Evolutionary conservation across 257 asterid genomes (phyloP).

Genomic region (Pogostemon cablin): DNA sequence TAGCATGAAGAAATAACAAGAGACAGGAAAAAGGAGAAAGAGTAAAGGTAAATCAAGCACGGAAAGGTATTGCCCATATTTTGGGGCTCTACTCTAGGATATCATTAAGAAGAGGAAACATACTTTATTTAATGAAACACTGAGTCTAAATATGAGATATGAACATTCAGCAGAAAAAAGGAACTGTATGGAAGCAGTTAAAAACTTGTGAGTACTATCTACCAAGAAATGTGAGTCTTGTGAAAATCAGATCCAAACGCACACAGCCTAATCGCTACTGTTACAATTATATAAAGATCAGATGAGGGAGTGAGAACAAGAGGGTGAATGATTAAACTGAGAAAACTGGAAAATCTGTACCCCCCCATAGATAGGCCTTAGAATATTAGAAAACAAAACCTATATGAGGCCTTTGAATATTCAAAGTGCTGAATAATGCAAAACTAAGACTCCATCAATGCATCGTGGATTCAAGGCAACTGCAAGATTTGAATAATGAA

Average conservation of each 20-base stretch:
- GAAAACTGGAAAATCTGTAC: not conserved
- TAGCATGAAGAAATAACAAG: not conserved
- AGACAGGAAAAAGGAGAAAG: constrained; percentile 8
- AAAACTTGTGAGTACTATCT: not conserved
- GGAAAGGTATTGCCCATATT: not conserved
- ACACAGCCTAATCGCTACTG: not conserved
- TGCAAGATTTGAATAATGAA: constrained; percentile 7
- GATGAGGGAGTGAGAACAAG: not conserved
- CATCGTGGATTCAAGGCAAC: constrained; percentile 8
- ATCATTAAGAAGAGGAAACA: constrained; percentile 6
- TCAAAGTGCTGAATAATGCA: constrained; percentile 15
- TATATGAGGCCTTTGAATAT: constrained; percentile 7
- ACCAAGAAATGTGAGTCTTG: constrained; percentile 19
- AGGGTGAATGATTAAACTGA: not conserved
- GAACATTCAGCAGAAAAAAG: not conserved
- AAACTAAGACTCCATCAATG: constrained; percentile 1
- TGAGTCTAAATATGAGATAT: not conserved
- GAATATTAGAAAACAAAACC: constrained; percentile 18
- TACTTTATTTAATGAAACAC: not conserved
- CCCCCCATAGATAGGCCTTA: constrained; percentile 1
- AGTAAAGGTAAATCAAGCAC: constrained; percentile 17
- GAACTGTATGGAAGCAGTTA: constrained; percentile 14
- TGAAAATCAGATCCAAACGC: constrained; percentile 16
- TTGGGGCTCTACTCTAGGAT: constrained; percentile 24
- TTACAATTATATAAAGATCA: not conserved